These are phyloP conservation scores for Panicum hallii DNA, from an alignment of 202 grass and related monocot genomes.

Conservation along the genomic window DNA sequence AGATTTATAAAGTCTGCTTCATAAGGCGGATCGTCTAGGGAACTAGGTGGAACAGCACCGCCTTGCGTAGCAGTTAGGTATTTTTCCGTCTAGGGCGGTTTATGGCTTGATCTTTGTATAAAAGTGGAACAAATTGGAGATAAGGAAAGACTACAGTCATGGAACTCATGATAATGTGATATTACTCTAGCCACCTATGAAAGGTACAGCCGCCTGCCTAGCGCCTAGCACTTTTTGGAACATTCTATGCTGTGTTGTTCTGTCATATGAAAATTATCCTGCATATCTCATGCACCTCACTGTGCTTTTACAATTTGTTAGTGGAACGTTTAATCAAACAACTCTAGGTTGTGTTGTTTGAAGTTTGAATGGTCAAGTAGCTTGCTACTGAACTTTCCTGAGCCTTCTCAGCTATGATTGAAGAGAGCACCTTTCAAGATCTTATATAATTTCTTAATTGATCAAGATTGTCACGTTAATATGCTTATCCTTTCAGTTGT, in stretches of 20 bases:
- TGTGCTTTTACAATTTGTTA: background rate
- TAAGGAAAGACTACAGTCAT: background rate
- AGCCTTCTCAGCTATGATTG: slow-evolving; percentile 10
- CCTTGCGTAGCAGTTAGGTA: background rate
- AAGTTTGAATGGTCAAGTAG: slow-evolving; percentile 16
- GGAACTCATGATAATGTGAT: background rate
- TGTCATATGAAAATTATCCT: background rate
- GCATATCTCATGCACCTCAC: background rate
- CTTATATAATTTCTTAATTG: slow-evolving; percentile 24
- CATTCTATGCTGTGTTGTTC: background rate
- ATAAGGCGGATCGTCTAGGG: background rate
- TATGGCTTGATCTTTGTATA: background rate
- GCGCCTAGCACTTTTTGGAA: background rate
- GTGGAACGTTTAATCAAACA: slow-evolving; percentile 9
- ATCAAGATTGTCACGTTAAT: slow-evolving; percentile 38
- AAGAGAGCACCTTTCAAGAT: slow-evolving; percentile 13
- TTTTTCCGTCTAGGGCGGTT: background rate
- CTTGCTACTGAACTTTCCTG: background rate
- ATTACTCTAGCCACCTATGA: background rate
- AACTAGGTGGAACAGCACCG: background rate
- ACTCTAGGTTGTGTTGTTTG: background rate
- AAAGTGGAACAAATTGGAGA: background rate
- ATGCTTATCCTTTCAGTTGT: slow-evolving; percentile 63
- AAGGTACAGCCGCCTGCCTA: background rate
- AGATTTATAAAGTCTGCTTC: background rate